Conservation (phyloP, 2,329 filamentous ascomycete genomes). For the Ophiostoma montium region DNA sequence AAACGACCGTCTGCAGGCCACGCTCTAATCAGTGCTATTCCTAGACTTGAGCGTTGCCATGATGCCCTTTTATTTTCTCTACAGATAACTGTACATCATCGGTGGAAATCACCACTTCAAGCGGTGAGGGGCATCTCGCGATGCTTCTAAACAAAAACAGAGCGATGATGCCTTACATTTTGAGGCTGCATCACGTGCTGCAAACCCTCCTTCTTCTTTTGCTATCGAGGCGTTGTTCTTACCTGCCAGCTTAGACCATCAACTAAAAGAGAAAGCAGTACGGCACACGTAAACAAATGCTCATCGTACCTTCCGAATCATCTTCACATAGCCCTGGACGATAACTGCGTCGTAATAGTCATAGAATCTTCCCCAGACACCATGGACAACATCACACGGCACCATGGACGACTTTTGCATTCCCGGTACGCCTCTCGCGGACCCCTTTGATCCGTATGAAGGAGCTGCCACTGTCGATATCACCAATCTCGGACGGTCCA, state of each 20-base stretch:
- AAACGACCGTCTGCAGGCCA: no score
- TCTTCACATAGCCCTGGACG: not conserved
- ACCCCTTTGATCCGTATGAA: not conserved
- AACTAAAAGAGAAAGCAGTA: not conserved
- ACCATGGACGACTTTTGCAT: conserved; percentile 1
- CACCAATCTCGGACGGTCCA: not conserved
- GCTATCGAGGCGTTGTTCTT: not conserved
- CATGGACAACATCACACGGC: not conserved
- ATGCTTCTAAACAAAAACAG: no score
- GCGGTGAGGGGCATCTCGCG: no score
- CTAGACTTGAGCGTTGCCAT: no score
- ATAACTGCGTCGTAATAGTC: no score
- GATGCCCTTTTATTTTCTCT: no score
- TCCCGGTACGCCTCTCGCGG: conserved; percentile 5
- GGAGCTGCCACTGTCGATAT: not conserved
- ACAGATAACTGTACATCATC: no score
- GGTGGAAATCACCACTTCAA: no score
- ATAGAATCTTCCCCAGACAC: not conserved
- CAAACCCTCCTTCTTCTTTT: no score
- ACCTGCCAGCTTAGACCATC: not conserved
- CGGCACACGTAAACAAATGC: not conserved
- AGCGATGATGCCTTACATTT: no score
- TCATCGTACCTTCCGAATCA: not conserved
- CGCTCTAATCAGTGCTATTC: no score
- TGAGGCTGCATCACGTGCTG: no score